Evolutionary conservation across 2,329 filamentous ascomycete species (phyloP), one percentile per base, ranked within the genome.

Genomic region (Fusarium cicatricum): DNA sequence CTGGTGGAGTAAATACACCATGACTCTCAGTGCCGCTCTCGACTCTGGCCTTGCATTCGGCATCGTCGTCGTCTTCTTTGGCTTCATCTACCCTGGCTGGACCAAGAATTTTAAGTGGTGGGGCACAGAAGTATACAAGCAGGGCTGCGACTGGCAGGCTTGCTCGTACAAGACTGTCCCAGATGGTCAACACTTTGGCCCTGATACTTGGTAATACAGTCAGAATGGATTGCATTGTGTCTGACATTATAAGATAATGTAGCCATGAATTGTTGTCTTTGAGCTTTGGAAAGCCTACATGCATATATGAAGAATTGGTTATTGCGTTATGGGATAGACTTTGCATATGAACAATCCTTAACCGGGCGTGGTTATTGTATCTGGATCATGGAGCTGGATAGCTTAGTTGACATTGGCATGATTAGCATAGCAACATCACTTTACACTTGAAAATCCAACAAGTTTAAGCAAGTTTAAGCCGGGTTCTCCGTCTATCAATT

Each of bases 1-100:
- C 2, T 96, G 92, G 92, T 96, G 92, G 92, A 86, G 86, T 41
- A 95, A 96, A 75, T 96, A 96, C 73, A 94, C 90, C 34, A 95
- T 96, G 90, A 93, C 91, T 4, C 79, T 96, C 46, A 91, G 88
- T 53, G 91, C 91, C 0, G 92, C 90, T 2, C 80, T 96, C 50
- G 92, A 96, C 71, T 92, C 89, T 1, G 91, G 91, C 1, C 78
- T 96, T 16, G 91, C 92, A 1, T 90, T 93, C 67, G 90, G 90
- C 23, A 88, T 95, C 31, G 87, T 96, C 10, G 84, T 94, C 4
- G 87, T 95, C 21, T 96, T 96, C 72, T 94, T 96, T 67, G 90
- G 87, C 1, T 90, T 96, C 62, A 83, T 95, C n/a, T 94, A 92
- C 70, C 89, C 91, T 0, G 90, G 90, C 0, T 85, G 82, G 79